Evolutionary conservation across 352 stramenopile species (phyloP).

Genomic region (Phytophthora boehmeriae): DNA sequence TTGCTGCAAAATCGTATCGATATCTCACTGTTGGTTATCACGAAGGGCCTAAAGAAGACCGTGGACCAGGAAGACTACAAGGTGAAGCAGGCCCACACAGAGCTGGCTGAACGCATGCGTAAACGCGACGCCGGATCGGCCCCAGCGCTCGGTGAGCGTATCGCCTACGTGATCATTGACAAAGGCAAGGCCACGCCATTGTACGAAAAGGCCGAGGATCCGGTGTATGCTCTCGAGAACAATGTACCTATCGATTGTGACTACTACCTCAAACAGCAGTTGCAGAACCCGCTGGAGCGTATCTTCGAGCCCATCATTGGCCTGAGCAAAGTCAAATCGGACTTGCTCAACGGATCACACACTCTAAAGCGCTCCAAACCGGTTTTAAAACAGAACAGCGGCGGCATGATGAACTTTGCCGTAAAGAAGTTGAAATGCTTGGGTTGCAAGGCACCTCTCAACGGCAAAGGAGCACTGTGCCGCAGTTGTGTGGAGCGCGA

Average conservation of each 20-base stretch:
- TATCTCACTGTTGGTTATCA: slow-evolving; percentile 99
- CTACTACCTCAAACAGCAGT: slow-evolving; percentile 99
- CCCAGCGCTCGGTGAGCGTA: slow-evolving; percentile 97
- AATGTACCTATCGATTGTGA: slow-evolving; percentile 99
- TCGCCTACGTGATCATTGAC: slow-evolving; percentile 99
- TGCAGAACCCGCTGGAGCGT: slow-evolving; percentile 97
- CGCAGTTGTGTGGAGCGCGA: slow-evolving; percentile 94
- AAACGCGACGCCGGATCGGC: slow-evolving; percentile 97
- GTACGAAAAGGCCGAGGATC: slow-evolving; percentile 99
- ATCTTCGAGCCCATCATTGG: slow-evolving; percentile 99
- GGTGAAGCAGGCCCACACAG: slow-evolving; percentile 98
- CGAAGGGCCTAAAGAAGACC: slow-evolving; percentile 98
- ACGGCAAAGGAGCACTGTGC: slow-evolving; percentile 92
- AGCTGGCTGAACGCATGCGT: slow-evolving; percentile 98
- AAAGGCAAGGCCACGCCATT: slow-evolving; percentile 95
- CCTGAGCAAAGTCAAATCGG: slow-evolving; percentile 90
- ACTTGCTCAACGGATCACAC: slow-evolving; percentile 96
- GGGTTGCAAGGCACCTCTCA: slow-evolving; percentile 95
- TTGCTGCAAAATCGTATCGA: slow-evolving; percentile 99
- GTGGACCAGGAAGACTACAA: slow-evolving; percentile 98
- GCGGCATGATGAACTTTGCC: slow-evolving; percentile 99
- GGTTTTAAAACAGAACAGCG: slow-evolving; percentile 94
- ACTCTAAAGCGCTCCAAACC: slow-evolving; percentile 98
- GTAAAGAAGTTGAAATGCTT: slow-evolving; percentile 98
- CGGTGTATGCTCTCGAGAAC: slow-evolving; percentile 99